These are phyloP conservation scores for Colletotrichum salicis DNA, from an alignment of 2,329 filamentous ascomycete genomes.

Conservation along the genomic window DNA sequence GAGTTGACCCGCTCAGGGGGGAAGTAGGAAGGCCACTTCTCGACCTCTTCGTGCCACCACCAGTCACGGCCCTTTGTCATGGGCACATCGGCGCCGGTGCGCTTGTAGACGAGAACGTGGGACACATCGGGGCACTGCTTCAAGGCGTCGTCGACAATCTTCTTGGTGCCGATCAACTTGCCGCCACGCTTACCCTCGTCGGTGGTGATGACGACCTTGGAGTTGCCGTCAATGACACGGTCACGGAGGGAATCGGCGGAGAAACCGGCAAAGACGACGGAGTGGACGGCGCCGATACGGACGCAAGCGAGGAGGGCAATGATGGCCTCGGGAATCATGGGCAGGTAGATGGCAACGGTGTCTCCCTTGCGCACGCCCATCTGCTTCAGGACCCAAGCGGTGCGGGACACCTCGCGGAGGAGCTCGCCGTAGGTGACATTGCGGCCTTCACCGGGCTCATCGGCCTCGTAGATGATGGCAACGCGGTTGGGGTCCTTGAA, in stretches of 20 bases:
- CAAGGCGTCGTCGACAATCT: conserved; percentile 97
- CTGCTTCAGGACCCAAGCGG: conserved; percentile 88
- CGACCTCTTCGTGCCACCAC: conserved; percentile 99
- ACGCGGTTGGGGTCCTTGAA: conserved; percentile 91
- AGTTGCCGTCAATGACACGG: conserved; percentile 89
- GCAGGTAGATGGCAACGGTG: conserved; percentile 95
- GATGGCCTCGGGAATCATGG: conserved; percentile 97
- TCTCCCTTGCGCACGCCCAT: conserved; percentile 98
- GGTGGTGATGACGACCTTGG: conserved; percentile 94
- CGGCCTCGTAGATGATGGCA: conserved; percentile 98
- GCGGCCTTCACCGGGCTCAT: conserved; percentile 87
- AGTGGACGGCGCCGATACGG: conserved; percentile 95
- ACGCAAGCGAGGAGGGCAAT: conserved; percentile 90
- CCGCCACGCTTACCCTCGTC: conserved; percentile 98
- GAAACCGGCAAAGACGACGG: conserved; percentile 97
- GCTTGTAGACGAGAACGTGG: conserved; percentile 91
- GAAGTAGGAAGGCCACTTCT: conserved; percentile 95
- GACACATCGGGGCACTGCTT: conserved; percentile 93
- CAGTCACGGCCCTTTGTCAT: conserved; percentile 89
- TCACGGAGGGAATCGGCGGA: conserved; percentile 95
- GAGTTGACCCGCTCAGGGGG: conserved; percentile 89
- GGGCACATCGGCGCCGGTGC: conserved; percentile 91
- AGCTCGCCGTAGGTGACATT: conserved; percentile 94
- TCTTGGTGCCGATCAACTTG: conserved; percentile 97
- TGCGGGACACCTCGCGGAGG: conserved; percentile 87